These are phyloP conservation scores for Dioscorea zingiberensis DNA, from an alignment of 106 monocot genomes.

Conservation along the genomic window DNA sequence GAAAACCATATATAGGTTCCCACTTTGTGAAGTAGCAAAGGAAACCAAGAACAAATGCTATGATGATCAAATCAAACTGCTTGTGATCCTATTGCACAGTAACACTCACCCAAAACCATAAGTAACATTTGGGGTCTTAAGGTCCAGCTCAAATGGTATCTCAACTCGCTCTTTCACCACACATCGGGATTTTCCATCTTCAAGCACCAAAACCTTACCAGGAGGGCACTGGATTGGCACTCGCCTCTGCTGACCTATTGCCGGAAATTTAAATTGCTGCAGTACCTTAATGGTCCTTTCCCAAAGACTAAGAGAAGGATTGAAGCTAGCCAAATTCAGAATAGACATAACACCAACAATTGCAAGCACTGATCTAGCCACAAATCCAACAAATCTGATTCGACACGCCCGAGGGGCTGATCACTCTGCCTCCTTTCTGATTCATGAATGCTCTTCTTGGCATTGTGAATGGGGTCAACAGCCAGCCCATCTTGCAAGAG, in stretches of 20 bases:
- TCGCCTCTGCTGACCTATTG: slow-evolving; percentile 1
- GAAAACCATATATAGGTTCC: too few relatives aligned
- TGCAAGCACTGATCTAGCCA: slow-evolving; percentile 52
- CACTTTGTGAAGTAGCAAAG: too few relatives aligned
- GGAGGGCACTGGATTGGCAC: slow-evolving; percentile 37
- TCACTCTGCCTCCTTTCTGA: slow-evolving; percentile 2
- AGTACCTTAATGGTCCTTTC: background rate
- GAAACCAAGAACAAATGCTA: too few relatives aligned
- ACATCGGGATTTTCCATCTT: slow-evolving; percentile 65
- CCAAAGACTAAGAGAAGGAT: slow-evolving; percentile 18
- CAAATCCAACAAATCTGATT: slow-evolving; percentile 25
- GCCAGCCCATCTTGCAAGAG: slow-evolving; percentile 6
- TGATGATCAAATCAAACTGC: too few relatives aligned
- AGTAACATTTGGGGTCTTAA: slow-evolving; percentile 36
- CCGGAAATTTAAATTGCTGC: slow-evolving; percentile 16
- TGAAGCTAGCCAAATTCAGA: slow-evolving; percentile 46
- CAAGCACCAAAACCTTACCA: slow-evolving; percentile 63
- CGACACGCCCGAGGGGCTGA: background rate
- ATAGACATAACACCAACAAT: slow-evolving; percentile 37
- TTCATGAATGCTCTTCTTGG: slow-evolving; percentile 7
- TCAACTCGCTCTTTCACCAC: slow-evolving; percentile 75
- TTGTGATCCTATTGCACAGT: too few relatives aligned
- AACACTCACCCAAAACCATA: slow-evolving; percentile 64
- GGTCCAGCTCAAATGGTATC: slow-evolving; percentile 65
- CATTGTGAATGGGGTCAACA: background rate